These are phyloP conservation scores for Selaginella tamariscina DNA, from an alignment of 75 land plant genomes.

Conservation along the genomic window DNA sequence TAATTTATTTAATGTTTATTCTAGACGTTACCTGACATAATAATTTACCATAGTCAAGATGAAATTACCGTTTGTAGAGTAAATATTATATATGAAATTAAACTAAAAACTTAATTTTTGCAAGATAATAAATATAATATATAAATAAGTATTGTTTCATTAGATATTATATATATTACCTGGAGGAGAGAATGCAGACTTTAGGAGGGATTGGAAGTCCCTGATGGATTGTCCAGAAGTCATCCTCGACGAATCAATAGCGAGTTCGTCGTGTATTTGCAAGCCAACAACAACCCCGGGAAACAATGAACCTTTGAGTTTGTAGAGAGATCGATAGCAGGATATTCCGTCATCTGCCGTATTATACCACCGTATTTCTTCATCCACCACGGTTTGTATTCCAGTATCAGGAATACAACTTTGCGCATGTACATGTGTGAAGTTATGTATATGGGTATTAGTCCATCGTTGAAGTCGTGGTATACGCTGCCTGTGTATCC, in stretches of 20 bases:
- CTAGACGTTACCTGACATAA: too few species aligned
- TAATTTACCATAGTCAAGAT: too few species aligned
- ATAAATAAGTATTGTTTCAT: too few species aligned
- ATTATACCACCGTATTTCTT: slow-evolving; percentile 7
- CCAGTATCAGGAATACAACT: slow-evolving; percentile 3
- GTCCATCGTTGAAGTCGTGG: slow-evolving; percentile 77
- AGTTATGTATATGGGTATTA: slow-evolving; percentile 25
- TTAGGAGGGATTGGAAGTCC: neutral
- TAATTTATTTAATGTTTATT: too few species aligned
- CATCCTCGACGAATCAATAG: neutral
- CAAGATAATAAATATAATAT: too few species aligned
- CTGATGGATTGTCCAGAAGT: neutral
- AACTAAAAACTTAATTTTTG: too few species aligned
- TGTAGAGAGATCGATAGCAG: neutral
- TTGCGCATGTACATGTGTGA: slow-evolving; percentile 1
- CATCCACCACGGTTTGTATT: slow-evolving; percentile 5
- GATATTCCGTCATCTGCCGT: neutral
- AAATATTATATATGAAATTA: too few species aligned
- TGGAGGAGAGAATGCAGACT: neutral
- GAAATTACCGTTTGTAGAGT: too few species aligned
- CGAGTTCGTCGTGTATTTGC: neutral
- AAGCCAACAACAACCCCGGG: neutral
- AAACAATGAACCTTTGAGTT: neutral
- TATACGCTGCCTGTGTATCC: slow-evolving; percentile 75
- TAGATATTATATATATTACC: neutral